phyloP scores from a whole-genome alignment of 768 basidiomycete species.

The Boletus speciosus region DNA sequence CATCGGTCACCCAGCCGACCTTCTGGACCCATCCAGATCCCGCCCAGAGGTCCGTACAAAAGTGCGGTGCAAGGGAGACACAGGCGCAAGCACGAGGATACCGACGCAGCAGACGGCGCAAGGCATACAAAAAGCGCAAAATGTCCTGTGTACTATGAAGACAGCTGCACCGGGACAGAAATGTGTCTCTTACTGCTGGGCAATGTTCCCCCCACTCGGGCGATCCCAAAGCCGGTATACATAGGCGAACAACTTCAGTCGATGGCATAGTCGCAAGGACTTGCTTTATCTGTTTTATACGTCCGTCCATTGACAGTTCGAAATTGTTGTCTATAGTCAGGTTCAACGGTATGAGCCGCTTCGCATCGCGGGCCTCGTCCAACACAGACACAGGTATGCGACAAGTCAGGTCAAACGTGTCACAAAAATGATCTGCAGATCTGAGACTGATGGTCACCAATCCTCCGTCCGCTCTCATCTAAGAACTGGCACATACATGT shows the following conservation, averaged over 20 bases:
- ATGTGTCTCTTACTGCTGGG: constrained; percentile 43
- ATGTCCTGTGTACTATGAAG: constrained; percentile 48
- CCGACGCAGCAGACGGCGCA: constrained; percentile 58
- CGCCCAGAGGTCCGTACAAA: constrained; percentile 56
- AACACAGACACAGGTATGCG: constrained; percentile 53
- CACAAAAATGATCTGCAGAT: constrained; percentile 60
- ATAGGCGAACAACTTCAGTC: constrained; percentile 50
- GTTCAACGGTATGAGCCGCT: constrained; percentile 36
- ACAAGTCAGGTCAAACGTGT: constrained; percentile 67
- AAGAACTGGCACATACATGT: constrained; percentile 43
- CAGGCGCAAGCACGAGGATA: constrained; percentile 63
- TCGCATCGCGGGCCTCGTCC: constrained; percentile 39
- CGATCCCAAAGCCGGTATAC: constrained; percentile 60
- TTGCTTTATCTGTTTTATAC: constrained; percentile 31
- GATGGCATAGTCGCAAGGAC: constrained; percentile 27
- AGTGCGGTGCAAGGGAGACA: constrained; percentile 60
- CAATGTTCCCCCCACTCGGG: constrained; percentile 66
- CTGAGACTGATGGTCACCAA: constrained; percentile 31
- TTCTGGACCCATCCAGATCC: constrained; percentile 73
- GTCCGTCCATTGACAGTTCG: constrained; percentile 18
- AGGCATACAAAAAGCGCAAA: constrained; percentile 64
- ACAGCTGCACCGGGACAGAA: background rate
- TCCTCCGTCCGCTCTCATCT: background rate
- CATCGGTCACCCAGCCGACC: constrained; percentile 78
- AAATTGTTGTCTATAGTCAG: constrained; percentile 12